Base-by-base conservation (phyloP, 148 eudicot genomes). In the Amaranthus palmeri region DNA sequence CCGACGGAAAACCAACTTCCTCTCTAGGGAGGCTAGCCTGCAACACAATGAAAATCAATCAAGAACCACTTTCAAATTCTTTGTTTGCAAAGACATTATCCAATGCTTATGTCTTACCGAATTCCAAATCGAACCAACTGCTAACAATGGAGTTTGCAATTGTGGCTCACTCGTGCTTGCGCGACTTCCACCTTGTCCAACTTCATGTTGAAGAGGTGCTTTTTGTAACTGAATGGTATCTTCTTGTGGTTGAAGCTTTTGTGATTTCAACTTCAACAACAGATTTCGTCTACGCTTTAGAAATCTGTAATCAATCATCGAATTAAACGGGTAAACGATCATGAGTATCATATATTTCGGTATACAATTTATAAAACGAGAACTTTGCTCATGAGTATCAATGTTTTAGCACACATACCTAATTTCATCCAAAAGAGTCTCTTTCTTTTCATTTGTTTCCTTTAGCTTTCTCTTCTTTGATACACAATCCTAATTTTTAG, bases 381-480 rank as follows among this genome's bases (percentile, higher is more conserved):
- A 60, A 15, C 64, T 5, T n/a, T 8, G 3, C 64, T 71, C 15
- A 67, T 55, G 36, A 72, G 68, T 45, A 7, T 48, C 56, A 18
- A 49, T 2, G 10, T 46, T 47, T 6, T 56, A 45, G 48, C 10
- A 60, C 17, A 43, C 44, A 65, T 80, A 87, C 91, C 88, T 72
- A 51, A 85, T 69, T 81, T 87, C 85, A 44, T 78, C 79, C 63
- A 74, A 43, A 70, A 85, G 81, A 48, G 74, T 72, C 12, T 61
- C 73, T 65, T 77, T 83, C 74, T 65, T 80, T 76, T 81, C 81
- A 73, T 80, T 85, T 49, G 82, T 68, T 71, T 78, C 82, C 72
- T 78, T 75, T 7, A 87, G 69, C 80, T 85, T 83, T 60, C 83
- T 83, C 84, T 83, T 87, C 74, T 60, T 85, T 10, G 83, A 71